Evolutionary conservation across 1,284 basidiomycete genomes (phyloP).

Genomic region (Inonotus obliquus): DNA sequence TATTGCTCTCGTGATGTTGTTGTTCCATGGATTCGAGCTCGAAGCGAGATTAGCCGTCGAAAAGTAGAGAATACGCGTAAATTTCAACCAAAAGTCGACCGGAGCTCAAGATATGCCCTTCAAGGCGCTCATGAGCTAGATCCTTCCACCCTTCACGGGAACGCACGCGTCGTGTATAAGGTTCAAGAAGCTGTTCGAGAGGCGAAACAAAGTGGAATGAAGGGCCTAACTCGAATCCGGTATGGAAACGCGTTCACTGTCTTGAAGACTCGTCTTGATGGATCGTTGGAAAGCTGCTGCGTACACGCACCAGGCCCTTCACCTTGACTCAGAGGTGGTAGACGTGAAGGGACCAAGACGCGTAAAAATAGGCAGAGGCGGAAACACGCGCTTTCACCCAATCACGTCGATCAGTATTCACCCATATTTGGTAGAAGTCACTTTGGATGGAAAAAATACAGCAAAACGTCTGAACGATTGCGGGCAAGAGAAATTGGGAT

Average conservation of each 20-base stretch:
- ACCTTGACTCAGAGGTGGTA: no score
- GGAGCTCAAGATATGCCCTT: neutral
- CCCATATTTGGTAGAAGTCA: no score
- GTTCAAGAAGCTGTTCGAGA: neutral
- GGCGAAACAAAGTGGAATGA: neutral
- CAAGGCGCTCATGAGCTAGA: neutral
- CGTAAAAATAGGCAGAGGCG: no score
- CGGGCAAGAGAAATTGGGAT: no score
- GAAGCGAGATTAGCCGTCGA: neutral
- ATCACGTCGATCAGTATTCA: no score
- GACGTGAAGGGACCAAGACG: no score
- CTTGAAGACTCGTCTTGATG: neutral
- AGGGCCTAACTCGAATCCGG: neutral
- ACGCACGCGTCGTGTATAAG: neutral
- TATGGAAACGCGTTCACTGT: neutral
- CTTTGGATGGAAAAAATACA: no score
- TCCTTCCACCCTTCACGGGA: neutral
- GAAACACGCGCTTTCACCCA: no score
- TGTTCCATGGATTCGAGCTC: neutral
- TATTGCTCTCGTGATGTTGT: neutral
- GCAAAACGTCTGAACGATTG: no score
- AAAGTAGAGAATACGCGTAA: no score
- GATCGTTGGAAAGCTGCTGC: no score
- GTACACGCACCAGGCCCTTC: no score
- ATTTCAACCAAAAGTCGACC: neutral